A percentile compares a stretch with the other conserved stretches of the same genome.
Evolutionary conservation across 2,329 filamentous ascomycete genomes (phyloP).

Genomic region (Sporothrix euskadiensis): DNA sequence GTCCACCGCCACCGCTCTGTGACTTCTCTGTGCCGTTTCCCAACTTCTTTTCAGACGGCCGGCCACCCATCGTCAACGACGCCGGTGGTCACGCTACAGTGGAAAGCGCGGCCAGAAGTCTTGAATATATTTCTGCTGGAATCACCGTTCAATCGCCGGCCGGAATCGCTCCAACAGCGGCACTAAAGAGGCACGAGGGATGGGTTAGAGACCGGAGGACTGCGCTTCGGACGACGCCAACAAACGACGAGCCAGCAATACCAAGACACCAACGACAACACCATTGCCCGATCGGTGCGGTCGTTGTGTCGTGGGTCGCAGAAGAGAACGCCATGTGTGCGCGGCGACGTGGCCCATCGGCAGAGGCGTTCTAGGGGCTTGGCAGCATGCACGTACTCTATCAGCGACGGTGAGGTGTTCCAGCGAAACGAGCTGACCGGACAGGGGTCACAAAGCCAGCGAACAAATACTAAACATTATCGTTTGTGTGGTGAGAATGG

Average conservation of each 20-base stretch:
- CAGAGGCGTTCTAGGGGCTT: slow-evolving; percentile 22
- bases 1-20: slow-evolving; percentile 6
- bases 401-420: neutral
- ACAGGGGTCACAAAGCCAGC: slow-evolving; percentile 1
- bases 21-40: neutral
- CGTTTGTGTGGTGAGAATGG: neutral
- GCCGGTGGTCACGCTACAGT: slow-evolving; percentile 19
- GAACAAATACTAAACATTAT: neutral
- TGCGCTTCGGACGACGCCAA: neutral
- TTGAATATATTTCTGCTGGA: neutral
- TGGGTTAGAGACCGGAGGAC: neutral
- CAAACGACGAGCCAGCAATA: neutral
- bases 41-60: neutral
- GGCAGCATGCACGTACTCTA: slow-evolving; percentile 25
- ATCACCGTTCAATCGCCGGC: too few species aligned
- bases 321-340: slow-evolving; percentile 1
- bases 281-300: slow-evolving; percentile 14
- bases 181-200: slow-evolving; percentile 4
- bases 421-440: neutral
- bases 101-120: neutral
- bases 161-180: neutral
- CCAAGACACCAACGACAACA: slow-evolving; percentile 10
- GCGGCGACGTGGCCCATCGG: slow-evolving; percentile 18
- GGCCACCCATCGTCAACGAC: slow-evolving; percentile 1
- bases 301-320: neutral